Percentiles rank a stretch among this genome's conserved stretches.
phyloP scores from a whole-genome alignment of 2,329 filamentous ascomycete species.

The Curvularia sp. region DNA sequence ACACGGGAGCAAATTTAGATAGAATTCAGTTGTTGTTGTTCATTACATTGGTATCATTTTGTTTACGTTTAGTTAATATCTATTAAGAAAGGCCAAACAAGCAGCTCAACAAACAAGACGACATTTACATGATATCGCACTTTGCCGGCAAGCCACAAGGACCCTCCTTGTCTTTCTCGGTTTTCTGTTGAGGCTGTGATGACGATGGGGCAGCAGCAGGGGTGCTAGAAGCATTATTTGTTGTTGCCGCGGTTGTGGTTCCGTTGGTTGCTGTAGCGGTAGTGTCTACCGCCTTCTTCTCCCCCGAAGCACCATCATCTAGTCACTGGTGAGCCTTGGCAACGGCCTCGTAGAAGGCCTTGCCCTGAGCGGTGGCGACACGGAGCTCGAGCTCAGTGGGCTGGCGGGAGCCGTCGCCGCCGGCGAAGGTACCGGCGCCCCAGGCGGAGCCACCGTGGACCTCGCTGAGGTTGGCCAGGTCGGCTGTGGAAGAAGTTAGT shows the following conservation, averaged over 20 bases:
- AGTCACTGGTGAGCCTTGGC: slow-evolving; percentile 80
- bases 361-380: slow-evolving; percentile 82
- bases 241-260: slow-evolving; percentile 33
- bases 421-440: slow-evolving; percentile 92
- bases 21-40: not conserved
- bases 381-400: slow-evolving; percentile 77
- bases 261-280: slow-evolving; percentile 22
- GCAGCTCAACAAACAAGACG: not conserved
- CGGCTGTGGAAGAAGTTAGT: slow-evolving; percentile 31
- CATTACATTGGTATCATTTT: slow-evolving; percentile 5
- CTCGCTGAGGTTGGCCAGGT: slow-evolving; percentile 75
- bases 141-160: slow-evolving; percentile 80
- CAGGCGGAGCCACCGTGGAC: slow-evolving; percentile 87
- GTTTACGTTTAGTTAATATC: slow-evolving; percentile 4
- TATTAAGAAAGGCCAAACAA: not conserved
- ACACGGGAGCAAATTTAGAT: not conserved
- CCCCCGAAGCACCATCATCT: slow-evolving; percentile 59
- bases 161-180: slow-evolving; percentile 63
- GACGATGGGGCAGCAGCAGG: slow-evolving; percentile 25
- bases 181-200: slow-evolving; percentile 37
- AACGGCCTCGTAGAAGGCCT: slow-evolving; percentile 80
- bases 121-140: slow-evolving; percentile 67
- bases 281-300: slow-evolving; percentile 13
- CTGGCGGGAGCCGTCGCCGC: slow-evolving; percentile 80
- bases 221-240: slow-evolving; percentile 15